These are phyloP conservation scores for Gracilaria domingensis DNA, from an alignment of 23 red algal species.

Conservation along the genomic window DNA sequence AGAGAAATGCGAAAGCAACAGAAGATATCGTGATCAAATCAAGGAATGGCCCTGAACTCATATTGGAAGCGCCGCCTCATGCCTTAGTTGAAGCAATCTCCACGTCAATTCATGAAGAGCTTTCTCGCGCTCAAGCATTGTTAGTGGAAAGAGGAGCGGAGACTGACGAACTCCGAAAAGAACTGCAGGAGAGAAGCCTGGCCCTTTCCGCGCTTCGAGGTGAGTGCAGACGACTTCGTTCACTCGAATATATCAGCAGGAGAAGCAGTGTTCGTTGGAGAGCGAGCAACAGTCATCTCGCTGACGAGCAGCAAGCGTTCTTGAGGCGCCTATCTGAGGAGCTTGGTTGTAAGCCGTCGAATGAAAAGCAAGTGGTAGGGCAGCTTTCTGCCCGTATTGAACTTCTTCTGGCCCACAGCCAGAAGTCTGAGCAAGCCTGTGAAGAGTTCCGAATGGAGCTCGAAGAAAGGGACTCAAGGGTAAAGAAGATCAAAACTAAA, in stretches of 20 bases:
- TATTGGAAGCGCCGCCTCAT: background rate
- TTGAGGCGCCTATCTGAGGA: too few species aligned
- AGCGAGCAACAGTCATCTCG: background rate
- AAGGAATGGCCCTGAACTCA: background rate
- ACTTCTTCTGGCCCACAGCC: too few species aligned
- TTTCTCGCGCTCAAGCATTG: conserved; percentile 27
- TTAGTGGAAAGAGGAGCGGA: conserved; percentile 25
- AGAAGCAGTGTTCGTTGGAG: background rate
- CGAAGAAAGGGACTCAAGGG: too few species aligned
- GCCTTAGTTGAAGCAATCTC: conserved; percentile 25
- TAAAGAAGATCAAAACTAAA: too few species aligned
- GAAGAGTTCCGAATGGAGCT: too few species aligned
- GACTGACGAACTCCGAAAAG: conserved; percentile 20
- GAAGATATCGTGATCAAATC: conserved; percentile 6
- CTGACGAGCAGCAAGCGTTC: conserved; percentile 47
- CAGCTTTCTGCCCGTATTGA: too few species aligned
- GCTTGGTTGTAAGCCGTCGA: too few species aligned
- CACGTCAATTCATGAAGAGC: conserved; percentile 38
- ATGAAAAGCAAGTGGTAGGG: too few species aligned
- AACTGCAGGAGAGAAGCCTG: conserved; percentile 18
- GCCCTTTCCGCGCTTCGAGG: background rate
- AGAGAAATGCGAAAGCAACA: conserved; percentile 28
- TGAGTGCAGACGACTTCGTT: conserved; percentile 28
- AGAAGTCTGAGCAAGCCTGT: too few species aligned
- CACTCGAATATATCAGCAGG: conserved; percentile 12